Evolutionary conservation across 2,329 filamentous ascomycete species (phyloP).

Genomic region (Fusarium xyrophilum): DNA sequence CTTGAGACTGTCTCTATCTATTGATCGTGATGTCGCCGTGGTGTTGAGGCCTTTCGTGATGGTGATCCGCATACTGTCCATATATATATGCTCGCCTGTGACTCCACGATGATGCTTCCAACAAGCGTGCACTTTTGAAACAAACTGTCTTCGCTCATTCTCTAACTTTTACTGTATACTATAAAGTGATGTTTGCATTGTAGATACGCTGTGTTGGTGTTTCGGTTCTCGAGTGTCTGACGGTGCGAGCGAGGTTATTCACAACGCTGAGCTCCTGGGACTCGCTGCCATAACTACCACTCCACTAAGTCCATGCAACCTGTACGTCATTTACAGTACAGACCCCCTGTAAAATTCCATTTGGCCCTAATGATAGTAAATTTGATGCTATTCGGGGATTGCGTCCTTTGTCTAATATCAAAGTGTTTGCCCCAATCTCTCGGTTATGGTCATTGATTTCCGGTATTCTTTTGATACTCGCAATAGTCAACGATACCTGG

Average conservation of each 20-base stretch:
- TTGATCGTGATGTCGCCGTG: background rate
- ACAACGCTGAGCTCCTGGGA: slow-evolving; percentile 6
- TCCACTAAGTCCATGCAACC: slow-evolving; percentile 1
- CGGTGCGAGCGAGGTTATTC: slow-evolving; percentile 14
- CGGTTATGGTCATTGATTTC: background rate
- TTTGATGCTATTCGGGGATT: background rate
- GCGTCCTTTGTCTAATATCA: background rate
- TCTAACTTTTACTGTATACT: fast-evolving
- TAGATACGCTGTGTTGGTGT: background rate
- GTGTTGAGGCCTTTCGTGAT: slow-evolving; percentile 13
- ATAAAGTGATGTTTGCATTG: fast-evolving
- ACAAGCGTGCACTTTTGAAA: background rate
- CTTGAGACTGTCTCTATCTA: background rate
- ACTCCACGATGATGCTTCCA: background rate
- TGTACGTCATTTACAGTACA: background rate
- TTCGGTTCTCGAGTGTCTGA: background rate
- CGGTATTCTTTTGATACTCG: background rate
- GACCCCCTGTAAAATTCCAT: background rate
- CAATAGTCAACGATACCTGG: background rate
- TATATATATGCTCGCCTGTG: background rate
- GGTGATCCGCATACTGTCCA: background rate
- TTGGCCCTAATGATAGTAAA: background rate
- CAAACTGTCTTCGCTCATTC: background rate
- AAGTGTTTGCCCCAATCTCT: slow-evolving; percentile 5
- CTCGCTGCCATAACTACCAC: background rate